Evolutionary conservation across 78 protist species (phyloP), one percentile per base, ranked within the genome.

Genomic region (Paratrimastix pyriformis): DNA sequence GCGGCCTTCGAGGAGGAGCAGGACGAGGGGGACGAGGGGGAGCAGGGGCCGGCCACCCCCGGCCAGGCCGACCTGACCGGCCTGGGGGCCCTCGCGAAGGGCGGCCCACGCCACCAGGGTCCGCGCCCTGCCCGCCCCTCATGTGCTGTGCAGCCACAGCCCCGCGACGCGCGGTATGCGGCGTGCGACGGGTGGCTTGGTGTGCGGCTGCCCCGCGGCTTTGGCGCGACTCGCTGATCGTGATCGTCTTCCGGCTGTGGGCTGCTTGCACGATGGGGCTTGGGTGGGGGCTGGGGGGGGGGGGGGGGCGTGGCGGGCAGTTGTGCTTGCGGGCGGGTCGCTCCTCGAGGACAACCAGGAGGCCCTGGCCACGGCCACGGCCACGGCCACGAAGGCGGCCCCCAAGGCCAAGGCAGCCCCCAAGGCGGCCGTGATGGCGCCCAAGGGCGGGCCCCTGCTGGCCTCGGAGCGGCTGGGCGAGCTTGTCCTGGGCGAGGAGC

Each of bases 1-100:
- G 86, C 75, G 24, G 74, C 65, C 45, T 73, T 55, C 54, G 84
- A 70, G 62, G 79, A 75, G 50, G 30, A 30, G 46, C 44, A 81
- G 8, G 33, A 29, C 32, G 80, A 72, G 15, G 69, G 24, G 6
- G 84, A 44, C 5, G 82, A 71, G 35, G 75, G 18, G 26, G 75
- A 46, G 0, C 75, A 0, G 3, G 45, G 39, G 65, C 18, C 30
- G 30, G 48, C 0, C 46, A 30, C 3, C 38, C 52, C 55, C 38
- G 65, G 21, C 30, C 18, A 26, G 26, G n/a, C n/a, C n/a, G n/a
- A n/a, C n/a, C n/a, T n/a, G n/a, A n/a, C n/a, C n/a, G n/a, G n/a
- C n/a, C n/a, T n/a, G n/a, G n/a, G n/a, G n/a, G n/a, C n/a, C n/a
- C n/a, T n/a, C n/a, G n/a, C n/a, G n/a, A n/a, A n/a, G n/a, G n/a